Conservation (phyloP, 768 basidiomycete species). For the Phlegmacium glaucopus region DNA sequence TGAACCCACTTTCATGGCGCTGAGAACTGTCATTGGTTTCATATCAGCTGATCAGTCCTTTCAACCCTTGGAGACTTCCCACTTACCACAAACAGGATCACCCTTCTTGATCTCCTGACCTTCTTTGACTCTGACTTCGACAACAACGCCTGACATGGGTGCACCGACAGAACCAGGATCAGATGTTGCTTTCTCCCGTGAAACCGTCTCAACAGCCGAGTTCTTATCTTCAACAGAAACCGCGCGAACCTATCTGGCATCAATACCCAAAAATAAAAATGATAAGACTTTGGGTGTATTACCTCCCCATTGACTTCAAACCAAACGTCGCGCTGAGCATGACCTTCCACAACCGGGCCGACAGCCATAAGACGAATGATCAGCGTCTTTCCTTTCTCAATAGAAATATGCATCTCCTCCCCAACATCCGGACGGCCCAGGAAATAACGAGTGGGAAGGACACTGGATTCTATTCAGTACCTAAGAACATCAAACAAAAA, state of each 20-base stretch:
- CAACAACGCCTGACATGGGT: constrained; percentile 97
- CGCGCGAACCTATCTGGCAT: constrained; percentile 70
- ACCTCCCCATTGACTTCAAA: constrained; percentile 98
- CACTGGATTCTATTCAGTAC: constrained; percentile 42
- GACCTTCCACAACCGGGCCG: constrained; percentile 88
- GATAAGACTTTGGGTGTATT: constrained; percentile 15
- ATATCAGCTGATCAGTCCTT: constrained; percentile 16
- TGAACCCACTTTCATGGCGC: constrained; percentile 87
- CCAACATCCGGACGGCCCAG: constrained; percentile 86
- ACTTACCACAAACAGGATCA: constrained; percentile 88
- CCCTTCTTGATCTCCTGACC: constrained; percentile 98
- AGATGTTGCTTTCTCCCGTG: constrained; percentile 88
- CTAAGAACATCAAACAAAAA: constrained; percentile 3
- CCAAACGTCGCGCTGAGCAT: constrained; percentile 94
- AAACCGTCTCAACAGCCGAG: constrained; percentile 92
- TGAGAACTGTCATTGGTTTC: constrained; percentile 58
- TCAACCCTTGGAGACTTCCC: background rate
- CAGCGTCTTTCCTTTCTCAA: constrained; percentile 95
- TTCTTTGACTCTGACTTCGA: constrained; percentile 97
- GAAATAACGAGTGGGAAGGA: constrained; percentile 97
- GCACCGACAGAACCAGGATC: constrained; percentile 98
- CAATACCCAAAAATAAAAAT: constrained; percentile 10
- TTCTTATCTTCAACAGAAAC: constrained; percentile 96
- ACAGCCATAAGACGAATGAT: constrained; percentile 96
- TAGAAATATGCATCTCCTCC: constrained; percentile 96